phyloP scores from a whole-genome alignment of 768 basidiomycete genomes.

The Lyophyllum shimeji region DNA sequence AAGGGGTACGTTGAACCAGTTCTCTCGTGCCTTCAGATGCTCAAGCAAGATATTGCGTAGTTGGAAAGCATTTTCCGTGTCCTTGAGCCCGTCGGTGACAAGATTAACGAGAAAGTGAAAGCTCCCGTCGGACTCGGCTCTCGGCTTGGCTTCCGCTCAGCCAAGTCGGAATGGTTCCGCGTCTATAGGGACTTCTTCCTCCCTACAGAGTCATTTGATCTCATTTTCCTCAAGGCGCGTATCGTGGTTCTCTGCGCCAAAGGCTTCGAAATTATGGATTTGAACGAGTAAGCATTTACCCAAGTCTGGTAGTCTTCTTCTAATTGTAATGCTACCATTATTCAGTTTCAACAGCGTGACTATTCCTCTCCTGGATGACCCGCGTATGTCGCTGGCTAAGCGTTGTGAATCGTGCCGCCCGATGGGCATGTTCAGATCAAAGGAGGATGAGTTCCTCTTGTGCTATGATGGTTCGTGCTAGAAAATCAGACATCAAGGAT shows the following conservation, averaged over 20 bases:
- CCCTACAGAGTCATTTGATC: conserved; percentile 85
- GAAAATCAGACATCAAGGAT: not conserved
- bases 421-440: conserved; percentile 92
- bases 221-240: conserved; percentile 91
- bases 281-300: conserved; percentile 68
- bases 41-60: conserved; percentile 23
- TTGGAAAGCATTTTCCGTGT: conserved; percentile 94
- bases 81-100: conserved; percentile 93
- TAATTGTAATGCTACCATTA: not conserved
- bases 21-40: not conserved
- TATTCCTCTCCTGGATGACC: conserved; percentile 78
- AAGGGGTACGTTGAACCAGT: conserved; percentile 49
- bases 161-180: conserved; percentile 93
- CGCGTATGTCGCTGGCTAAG: conserved; percentile 69
- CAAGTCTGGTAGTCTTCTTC: not conserved
- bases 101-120: conserved; percentile 76
- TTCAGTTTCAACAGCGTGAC: conserved; percentile 83
- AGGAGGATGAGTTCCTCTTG: conserved; percentile 89
- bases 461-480: conserved; percentile 82
- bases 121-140: conserved; percentile 70
- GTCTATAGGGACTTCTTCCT: conserved; percentile 93
- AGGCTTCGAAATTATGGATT: conserved; percentile 97
- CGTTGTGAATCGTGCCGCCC: conserved; percentile 86
- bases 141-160: conserved; percentile 74
- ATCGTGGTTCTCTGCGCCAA: conserved; percentile 92